A percentile compares a stretch with the other conserved stretches of the same genome.
These are phyloP conservation scores for Penicillium olsonii DNA, from an alignment of 2,329 filamentous ascomycete species.

Conservation along the genomic window DNA sequence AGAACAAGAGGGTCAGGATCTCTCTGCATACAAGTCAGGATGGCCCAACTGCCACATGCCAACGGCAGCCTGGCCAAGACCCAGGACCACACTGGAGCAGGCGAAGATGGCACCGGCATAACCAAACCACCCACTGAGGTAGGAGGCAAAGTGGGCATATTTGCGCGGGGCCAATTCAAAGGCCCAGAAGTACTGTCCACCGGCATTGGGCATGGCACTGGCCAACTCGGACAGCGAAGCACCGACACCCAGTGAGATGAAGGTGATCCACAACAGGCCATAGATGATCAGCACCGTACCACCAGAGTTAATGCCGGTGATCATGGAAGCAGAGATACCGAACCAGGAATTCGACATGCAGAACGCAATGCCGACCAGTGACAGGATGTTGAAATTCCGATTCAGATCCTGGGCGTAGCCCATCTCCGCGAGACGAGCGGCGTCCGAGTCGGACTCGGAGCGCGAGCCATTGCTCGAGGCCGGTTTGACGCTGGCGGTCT, in stretches of 20 bases:
- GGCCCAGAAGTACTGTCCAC: slow-evolving; percentile 56
- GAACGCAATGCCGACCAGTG: slow-evolving; percentile 53
- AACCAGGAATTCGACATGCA: slow-evolving; percentile 56
- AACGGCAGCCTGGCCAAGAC: slow-evolving; percentile 50
- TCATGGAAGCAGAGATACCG: slow-evolving; percentile 51
- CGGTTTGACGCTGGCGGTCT: slow-evolving; percentile 20
- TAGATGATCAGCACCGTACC: slow-evolving; percentile 53
- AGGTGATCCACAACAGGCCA: slow-evolving; percentile 49
- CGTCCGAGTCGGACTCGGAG: slow-evolving; percentile 36
- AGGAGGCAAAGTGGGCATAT: slow-evolving; percentile 49
- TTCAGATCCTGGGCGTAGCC: slow-evolving; percentile 49
- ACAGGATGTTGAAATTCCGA: slow-evolving; percentile 53
- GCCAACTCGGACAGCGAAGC: slow-evolving; percentile 51
- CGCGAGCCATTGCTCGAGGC: slow-evolving; percentile 11
- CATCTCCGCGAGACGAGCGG: slow-evolving; percentile 49
- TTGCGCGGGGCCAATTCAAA: slow-evolving; percentile 50
- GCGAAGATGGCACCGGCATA: slow-evolving; percentile 59
- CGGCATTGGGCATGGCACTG: slow-evolving; percentile 53
- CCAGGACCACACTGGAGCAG: slow-evolving; percentile 54
- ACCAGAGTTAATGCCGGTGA: slow-evolving; percentile 54
- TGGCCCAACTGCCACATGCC: slow-evolving; percentile 56
- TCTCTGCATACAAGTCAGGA: slow-evolving; percentile 50
- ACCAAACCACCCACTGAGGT: slow-evolving; percentile 54
- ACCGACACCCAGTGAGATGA: slow-evolving; percentile 50
- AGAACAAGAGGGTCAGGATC: neutral